These are phyloP conservation scores for Teratosphaeria viscida DNA, from an alignment of 2,329 filamentous ascomycete species.

Conservation along the genomic window DNA sequence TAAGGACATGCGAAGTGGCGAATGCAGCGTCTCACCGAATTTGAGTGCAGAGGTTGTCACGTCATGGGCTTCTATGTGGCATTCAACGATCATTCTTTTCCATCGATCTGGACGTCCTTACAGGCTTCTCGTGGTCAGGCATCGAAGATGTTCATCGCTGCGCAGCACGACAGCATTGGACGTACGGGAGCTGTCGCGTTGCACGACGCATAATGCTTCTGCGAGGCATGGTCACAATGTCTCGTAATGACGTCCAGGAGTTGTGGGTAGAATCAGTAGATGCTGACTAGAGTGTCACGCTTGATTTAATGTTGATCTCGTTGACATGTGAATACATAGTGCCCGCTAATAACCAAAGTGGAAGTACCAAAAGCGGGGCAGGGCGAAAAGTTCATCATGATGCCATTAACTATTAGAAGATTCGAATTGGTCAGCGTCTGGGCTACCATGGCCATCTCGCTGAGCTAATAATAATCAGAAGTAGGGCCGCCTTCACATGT, in stretches of 20 bases:
- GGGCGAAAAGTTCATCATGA: background rate
- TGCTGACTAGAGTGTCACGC: no score
- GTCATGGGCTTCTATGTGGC: no score
- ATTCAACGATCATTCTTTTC: no score
- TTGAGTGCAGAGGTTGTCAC: no score
- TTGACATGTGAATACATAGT: background rate
- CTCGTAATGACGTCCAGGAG: background rate
- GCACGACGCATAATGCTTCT: background rate
- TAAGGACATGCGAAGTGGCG: background rate
- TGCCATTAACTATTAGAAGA: background rate
- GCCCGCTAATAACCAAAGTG: background rate
- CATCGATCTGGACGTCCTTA: no score
- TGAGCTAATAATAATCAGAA: background rate
- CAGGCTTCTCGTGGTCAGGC: no score
- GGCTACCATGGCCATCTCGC: background rate
- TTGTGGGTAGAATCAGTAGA: background rate
- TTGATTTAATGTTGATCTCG: no score
- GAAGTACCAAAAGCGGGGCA: background rate
- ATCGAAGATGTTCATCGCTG: no score
- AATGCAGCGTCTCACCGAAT: background rate
- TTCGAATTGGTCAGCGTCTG: background rate
- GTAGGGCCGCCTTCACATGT: background rate
- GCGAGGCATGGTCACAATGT: background rate
- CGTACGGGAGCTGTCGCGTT: background rate
- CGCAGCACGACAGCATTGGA: no score